phyloP scores from a whole-genome alignment of 163 green algal genomes.

The Coccomyxa subellipsoidea region DNA sequence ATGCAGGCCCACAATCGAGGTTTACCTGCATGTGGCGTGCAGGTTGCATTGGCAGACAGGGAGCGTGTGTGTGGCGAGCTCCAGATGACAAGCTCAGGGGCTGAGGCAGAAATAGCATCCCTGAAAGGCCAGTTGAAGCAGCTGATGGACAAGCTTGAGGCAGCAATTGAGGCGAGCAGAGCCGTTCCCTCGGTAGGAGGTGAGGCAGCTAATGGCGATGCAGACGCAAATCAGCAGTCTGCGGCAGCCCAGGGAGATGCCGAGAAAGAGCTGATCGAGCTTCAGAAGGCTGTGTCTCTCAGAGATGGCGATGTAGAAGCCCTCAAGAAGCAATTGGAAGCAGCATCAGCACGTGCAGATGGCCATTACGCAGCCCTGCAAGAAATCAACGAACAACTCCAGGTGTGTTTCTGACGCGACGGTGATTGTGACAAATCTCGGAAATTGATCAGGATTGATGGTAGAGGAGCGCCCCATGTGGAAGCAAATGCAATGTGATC shows the following conservation, averaged over 20 bases:
- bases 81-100: background rate
- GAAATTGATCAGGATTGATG: background rate
- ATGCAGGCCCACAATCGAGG: no score
- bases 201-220: background rate
- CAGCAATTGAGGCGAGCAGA: background rate
- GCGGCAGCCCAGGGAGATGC: background rate
- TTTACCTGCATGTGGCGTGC: background rate
- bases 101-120: background rate
- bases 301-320: background rate
- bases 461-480: no score
- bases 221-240: background rate
- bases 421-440: background rate
- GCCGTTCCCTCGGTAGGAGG: no score
- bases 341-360: background rate
- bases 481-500: no score
- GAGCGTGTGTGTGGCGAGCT: background rate
- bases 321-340: background rate
- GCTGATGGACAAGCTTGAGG: background rate
- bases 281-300: background rate
- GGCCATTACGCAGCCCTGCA: background rate
- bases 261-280: background rate
- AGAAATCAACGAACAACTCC: background rate
- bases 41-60: background rate
- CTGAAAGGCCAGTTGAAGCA: background rate
- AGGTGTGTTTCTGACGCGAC: background rate